phyloP scores from a whole-genome alignment of 2,329 filamentous ascomycete species.

The Phialocephala subalpina region DNA sequence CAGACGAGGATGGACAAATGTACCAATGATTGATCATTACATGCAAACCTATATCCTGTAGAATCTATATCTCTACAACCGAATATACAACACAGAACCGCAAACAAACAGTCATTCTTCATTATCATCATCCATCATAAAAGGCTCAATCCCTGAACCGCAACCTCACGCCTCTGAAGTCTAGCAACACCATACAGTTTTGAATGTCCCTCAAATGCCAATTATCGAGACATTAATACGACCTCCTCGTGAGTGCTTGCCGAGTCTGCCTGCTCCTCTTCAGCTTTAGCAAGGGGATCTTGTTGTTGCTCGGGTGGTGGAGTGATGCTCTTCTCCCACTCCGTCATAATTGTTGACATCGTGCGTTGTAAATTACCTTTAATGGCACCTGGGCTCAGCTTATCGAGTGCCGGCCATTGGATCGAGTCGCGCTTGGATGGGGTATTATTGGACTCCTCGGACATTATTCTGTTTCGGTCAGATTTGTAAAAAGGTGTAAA shows the following conservation, averaged over 20 bases:
- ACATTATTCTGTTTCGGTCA: conserved; percentile 35
- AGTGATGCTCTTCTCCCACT: conserved; percentile 85
- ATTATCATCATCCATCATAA: conserved; percentile 10
- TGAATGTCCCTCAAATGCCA: neutral
- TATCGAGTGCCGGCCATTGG: conserved; percentile 53
- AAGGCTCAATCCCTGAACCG: neutral
- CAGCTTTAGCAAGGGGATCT: conserved; percentile 18
- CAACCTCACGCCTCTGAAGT: neutral
- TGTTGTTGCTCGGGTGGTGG: conserved; percentile 48
- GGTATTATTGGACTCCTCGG: conserved; percentile 30
- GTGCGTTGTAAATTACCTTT: conserved; percentile 81
- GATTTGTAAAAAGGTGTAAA: conserved; percentile 20
- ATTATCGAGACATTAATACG: conserved; percentile 37
- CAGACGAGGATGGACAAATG: neutral
- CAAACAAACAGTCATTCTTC: conserved; percentile 10
- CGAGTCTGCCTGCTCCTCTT: conserved; percentile 44
- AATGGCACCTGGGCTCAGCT: conserved; percentile 71
- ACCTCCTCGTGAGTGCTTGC: conserved; percentile 43
- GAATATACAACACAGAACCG: neutral
- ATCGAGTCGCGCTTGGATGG: conserved; percentile 45
- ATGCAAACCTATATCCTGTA: neutral
- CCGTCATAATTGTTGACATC: conserved; percentile 85
- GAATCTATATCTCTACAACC: neutral
- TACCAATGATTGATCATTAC: neutral
- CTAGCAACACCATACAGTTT: neutral